Evolutionary conservation across 306 rosid species (phyloP), one percentile per base, ranked within the genome.

Genomic region (Oemleria cerasiformis): DNA sequence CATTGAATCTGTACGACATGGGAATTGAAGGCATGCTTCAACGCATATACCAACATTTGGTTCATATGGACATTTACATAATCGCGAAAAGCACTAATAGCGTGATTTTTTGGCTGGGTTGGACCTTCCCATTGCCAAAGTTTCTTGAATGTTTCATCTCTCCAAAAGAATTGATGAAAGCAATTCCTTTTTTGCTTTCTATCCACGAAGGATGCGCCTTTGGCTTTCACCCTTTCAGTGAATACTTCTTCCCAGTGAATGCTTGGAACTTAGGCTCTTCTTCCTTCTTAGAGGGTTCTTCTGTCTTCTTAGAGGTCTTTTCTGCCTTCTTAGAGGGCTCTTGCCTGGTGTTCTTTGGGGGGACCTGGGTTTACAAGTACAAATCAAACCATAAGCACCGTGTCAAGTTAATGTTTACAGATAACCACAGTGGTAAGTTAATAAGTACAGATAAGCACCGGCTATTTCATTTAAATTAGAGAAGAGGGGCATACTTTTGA

Each of bases 231-330:
- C 71, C 51, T 44, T 7, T 84, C 47, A 86, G 63, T 20, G 87
- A 80, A 58, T 86, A 84, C 82, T 82, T 86, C 73, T 82, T 86
- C 82, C 88, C 89, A 0, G 89, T 72, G 71, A 88, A 88, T 67
- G 89, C 85, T 84, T 82, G 74, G 57, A 86, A 85, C 47, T 81
- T 76, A 50, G 85, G 68, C 56, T 79, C 70, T 68, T 82, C 81
- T 16, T 3, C 21, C 75, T 70, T 80, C 63, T 62, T 54, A 41
- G 81, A 53, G 10, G 83, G 70, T 19, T 80, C 67, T 62, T 79
- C 81, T 8, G 6, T 23, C 75, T 72, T 79, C 70, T 61, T 48
- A 43, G 84, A 21, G 17, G 57, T 8, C 7, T 77, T 64, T 68
- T 82, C 81, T 13, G 5, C 21, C 77, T 70, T 80, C 60, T 62